Evolutionary conservation across 192 early-diverging fungal genomes (phyloP).

Genomic region (Linnemannia schmuckeri): DNA sequence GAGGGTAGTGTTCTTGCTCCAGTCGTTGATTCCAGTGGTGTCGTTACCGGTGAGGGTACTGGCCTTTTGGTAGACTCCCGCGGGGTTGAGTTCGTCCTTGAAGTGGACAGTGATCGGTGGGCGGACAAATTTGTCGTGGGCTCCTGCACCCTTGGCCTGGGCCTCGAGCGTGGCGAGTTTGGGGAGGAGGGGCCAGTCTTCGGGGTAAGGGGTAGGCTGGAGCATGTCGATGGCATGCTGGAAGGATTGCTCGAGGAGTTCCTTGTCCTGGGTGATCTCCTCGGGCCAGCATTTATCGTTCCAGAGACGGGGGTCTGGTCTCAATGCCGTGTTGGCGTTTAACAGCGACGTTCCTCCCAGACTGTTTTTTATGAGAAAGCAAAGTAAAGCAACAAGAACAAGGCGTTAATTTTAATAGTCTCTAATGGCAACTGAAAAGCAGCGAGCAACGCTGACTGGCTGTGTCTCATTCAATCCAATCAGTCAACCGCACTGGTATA

Average conservation of each 20-base stretch:
- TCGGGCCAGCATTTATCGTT: constrained; percentile 51
- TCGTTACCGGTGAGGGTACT: constrained; percentile 62
- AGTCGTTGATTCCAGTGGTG: constrained; percentile 60
- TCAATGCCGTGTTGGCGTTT: constrained; percentile 61
- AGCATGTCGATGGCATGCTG: constrained; percentile 55
- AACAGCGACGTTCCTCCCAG: constrained; percentile 63
- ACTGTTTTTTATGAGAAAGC: constrained; percentile 20
- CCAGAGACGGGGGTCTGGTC: constrained; percentile 58
- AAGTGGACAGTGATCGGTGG: constrained; percentile 58
- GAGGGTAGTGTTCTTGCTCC: constrained; percentile 62
- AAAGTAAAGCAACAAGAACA: too few relatives aligned
- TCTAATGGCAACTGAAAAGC: neutral
- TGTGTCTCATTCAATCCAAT: neutral
- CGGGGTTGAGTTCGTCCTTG: constrained; percentile 57
- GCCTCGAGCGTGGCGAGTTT: constrained; percentile 56
- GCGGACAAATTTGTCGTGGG: constrained; percentile 52
- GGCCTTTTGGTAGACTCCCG: constrained; percentile 53
- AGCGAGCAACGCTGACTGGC: neutral
- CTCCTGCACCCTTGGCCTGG: constrained; percentile 55
- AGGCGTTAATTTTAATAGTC: neutral
- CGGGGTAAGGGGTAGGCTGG: constrained; percentile 53
- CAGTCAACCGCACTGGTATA: neutral
- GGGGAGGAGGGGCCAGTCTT: constrained; percentile 56
- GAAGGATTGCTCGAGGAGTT: constrained; percentile 51
- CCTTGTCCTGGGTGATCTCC: constrained; percentile 50